Base-by-base conservation (phyloP, 2,329 filamentous ascomycete species). In the Aspergillus uvarum region DNA sequence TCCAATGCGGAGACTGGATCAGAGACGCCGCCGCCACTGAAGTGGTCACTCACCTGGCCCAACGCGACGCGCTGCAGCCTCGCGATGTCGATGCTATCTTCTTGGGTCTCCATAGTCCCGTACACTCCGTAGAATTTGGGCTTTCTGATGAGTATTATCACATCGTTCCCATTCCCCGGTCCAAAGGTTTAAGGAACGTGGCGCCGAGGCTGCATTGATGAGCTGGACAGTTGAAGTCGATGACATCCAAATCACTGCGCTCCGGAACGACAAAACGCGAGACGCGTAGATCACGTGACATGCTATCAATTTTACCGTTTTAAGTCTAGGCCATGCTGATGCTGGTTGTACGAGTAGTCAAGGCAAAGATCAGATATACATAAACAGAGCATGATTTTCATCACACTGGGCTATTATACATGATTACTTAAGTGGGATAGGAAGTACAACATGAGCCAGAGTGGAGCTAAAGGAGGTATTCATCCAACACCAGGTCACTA, bases 21-120 rank as follows among this genome's bases (percentile, higher is more conserved):
- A 24, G 62, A 62, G 63, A 67, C 55, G 58, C 60, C 50, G 54
- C 68, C 65, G 67, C 68, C 67, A 70, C 26, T 44, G 44, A 53
- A 67, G 60, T 55, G 65, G 66, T 61, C 63, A 74, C 76, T 70
- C 69, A 79, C 70, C 66, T 74, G 66, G 22, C 73, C 74, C 64
- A 79, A 69, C 68, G 75, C 76, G 69, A 72, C 72, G 67, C 74
- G 75, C 74, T 77, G 74, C 60, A 78, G 63, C 62, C 72, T 71
- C 54, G 67, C 70, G 44, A 79, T 71, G 57, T 79, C 76, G 59
- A 78, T 67, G 56, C 76, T 78, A 59, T 78, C 73, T 32, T 72
- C 69, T 55, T 78, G 74, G 6, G 74, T 76, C 58, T 77, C 75
- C 75, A 77, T 77, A 22, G 26, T 62, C 38, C n/a, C 42, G 50